Percentiles rank a stretch among this genome's conserved stretches.
Evolutionary conservation across 768 basidiomycete genomes (phyloP).

Genomic region (Amanita pallidorosea): DNA sequence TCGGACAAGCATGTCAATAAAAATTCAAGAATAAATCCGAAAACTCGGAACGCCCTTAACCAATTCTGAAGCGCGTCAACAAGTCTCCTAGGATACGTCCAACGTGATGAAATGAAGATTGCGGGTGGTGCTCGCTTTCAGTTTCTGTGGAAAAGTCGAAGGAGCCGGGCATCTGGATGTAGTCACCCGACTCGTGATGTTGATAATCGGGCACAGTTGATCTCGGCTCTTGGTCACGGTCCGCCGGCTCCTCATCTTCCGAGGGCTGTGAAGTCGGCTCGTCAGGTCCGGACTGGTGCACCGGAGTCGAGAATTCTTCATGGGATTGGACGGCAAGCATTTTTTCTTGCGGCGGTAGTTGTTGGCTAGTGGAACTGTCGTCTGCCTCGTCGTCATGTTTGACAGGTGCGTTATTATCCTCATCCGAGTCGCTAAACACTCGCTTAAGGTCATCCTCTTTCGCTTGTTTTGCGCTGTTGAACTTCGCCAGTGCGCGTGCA

Average conservation of each 20-base stretch:
- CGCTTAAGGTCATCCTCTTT: background rate
- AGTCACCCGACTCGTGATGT: background rate
- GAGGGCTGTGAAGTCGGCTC: background rate
- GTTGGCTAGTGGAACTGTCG: background rate
- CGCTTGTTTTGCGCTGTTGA: constrained; percentile 9
- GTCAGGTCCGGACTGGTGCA: background rate
- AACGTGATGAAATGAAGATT: background rate
- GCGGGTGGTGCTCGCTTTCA: background rate
- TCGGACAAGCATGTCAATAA: too few species aligned
- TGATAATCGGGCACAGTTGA: background rate
- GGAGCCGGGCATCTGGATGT: constrained; percentile 3
- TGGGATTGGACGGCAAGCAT: background rate
- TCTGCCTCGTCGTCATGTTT: background rate
- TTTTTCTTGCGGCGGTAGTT: background rate
- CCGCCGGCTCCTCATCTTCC: background rate
- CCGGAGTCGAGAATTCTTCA: background rate
- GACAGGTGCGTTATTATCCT: background rate
- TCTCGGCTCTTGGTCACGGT: background rate
- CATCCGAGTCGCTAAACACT: constrained; percentile 5
- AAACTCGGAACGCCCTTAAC: background rate
- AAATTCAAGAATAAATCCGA: background rate
- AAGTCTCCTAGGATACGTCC: background rate
- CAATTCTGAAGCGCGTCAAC: background rate
- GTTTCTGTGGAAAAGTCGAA: background rate
- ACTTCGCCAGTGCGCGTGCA: constrained; percentile 30